Evolutionary conservation across 495 filamentous ascomycete genomes (phyloP), one percentile per base, ranked within the genome.

Genomic region (Echria macrotheca): DNA sequence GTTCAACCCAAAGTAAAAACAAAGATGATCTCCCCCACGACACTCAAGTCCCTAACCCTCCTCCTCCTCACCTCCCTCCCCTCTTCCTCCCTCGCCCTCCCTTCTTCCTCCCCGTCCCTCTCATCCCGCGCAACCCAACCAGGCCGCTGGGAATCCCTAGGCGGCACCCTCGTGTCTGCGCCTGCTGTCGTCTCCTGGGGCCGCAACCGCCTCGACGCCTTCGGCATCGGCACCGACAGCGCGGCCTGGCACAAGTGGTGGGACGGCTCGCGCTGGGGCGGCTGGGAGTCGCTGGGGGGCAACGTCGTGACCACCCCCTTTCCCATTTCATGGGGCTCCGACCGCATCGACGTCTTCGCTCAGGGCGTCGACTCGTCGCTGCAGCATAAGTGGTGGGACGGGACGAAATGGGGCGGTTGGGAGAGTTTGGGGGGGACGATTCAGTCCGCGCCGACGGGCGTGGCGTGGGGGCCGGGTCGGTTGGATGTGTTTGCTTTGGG

Each of bases 401-500:
- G 49, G 0, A 26, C 28, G 4, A 14, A 26, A 26, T 60, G 45
- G 44, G 50, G 43, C 17, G 57, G 45, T n/a, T 66, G 61, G 61
- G 64, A 63, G 32, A 49, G 46, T 2, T 60, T 65, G 19, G 59
- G 57, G 17, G 64, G 62, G 10, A 44, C 29, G 11, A 41, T 60
- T 24, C 50, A 31, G 21, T 55, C 47, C 26, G 26, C 47, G 2
- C 59, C 60, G 8, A 33, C 42, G 33, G 53, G 47, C 12, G 51
- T 57, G 32, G 51, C 54, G 17, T 54, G 53, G 38, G 60, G 47
- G 2, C 5, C 42, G 0, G 50, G 47, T 12, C 64, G 64, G 5
- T 44, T 70, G 9, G 68, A 71, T 44, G 39, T 71, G 35, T 66
- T 56, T 26, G 53, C 19, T 5, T 5, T 52, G 1, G 53, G 53